Evolutionary conservation across 2,329 filamentous ascomycete genomes (phyloP), one percentile per base, ranked within the genome.

Genomic region (Exophiala phaeomuriformis): DNA sequence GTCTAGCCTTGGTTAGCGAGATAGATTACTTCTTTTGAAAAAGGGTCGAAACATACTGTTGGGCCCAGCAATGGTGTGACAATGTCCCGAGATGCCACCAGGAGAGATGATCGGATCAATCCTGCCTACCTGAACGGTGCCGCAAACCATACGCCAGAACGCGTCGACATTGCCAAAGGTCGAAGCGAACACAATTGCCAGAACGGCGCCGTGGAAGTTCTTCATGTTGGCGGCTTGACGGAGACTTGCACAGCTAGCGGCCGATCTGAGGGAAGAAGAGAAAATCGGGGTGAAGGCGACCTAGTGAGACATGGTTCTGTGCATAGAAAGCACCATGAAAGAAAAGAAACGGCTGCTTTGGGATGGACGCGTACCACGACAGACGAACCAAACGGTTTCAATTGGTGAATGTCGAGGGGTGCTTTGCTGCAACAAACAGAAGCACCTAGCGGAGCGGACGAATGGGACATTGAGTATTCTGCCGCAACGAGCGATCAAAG

Each of bases 81-180:
- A 78, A 69, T 95, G 90, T 56, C 75, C 68, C 8, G 83, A 79
- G 40, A 81, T 59, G 19, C 65, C 63, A 46, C 81, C 83, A 1
- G 78, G 78, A 53, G 81, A 77, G 51, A 93, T 76, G 52, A 95
- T 75, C 27, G 89, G 89, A 66, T 95, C 89, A 35, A 95, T 75
- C 55, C 88, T 81, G 46, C 82, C 85, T 67, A 61, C 82, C 86
- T 63, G 83, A 75, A 48, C 78, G 78, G 55, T 82, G 82, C 62
- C 80, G 70, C 89, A 95, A 64, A 87, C 85, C 79, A 95, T 86
- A 67, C 89, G 88, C 88, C 88, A 95, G 71, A 95, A 95, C 55
- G 86, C 90, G 64, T 78, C 66, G 44, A 75, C 77, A 41, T 56
- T 46, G 49, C 44, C 55, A 29, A 56, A 53, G 19, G 35, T 41